Conservation (phyloP, 345 rosid genomes). For the Sisymbrium altissimum region DNA sequence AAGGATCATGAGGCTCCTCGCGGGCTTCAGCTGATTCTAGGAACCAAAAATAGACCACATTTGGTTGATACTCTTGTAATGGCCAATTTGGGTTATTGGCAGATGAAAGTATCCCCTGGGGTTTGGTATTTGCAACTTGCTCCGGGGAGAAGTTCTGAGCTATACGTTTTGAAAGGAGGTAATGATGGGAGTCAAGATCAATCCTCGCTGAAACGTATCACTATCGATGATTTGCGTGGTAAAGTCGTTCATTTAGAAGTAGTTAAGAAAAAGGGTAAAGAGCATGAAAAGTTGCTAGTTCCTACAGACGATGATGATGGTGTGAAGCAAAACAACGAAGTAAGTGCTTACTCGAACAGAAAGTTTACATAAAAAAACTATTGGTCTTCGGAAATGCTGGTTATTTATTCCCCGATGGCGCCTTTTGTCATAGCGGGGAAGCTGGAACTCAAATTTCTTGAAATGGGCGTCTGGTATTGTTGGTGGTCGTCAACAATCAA, state of each 20-base stretch:
- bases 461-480: conserved; percentile 95
- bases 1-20: conserved; percentile 96
- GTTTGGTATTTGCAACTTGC: conserved; percentile 99
- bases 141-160: conserved; percentile 92
- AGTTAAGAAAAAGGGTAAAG: conserved; percentile 82
- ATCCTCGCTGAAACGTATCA: conserved; percentile 64
- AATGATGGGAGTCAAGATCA: conserved; percentile 44
- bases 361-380: neutral
- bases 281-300: conserved; percentile 79
- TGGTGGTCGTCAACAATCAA: conserved; percentile 60
- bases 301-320: conserved; percentile 54
- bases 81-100: conserved; percentile 99
- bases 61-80: conserved; percentile 97
- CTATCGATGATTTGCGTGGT: conserved; percentile 86
- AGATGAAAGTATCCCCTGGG: conserved; percentile 99
- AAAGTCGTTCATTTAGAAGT: conserved; percentile 94
- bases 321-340: conserved; percentile 45
- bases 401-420: conserved; percentile 13
- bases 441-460: conserved; percentile 87
- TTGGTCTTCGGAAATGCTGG: neutral
- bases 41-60: conserved; percentile 85
- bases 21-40: conserved; percentile 98
- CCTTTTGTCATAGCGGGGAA: conserved; percentile 41
- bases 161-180: conserved; percentile 62
- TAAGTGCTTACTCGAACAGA: conserved; percentile 32